A percentile compares a stretch with the other conserved stretches of the same genome.
Conservation (phyloP, 768 basidiomycete genomes). For the Coprinopsis cinerea region DNA sequence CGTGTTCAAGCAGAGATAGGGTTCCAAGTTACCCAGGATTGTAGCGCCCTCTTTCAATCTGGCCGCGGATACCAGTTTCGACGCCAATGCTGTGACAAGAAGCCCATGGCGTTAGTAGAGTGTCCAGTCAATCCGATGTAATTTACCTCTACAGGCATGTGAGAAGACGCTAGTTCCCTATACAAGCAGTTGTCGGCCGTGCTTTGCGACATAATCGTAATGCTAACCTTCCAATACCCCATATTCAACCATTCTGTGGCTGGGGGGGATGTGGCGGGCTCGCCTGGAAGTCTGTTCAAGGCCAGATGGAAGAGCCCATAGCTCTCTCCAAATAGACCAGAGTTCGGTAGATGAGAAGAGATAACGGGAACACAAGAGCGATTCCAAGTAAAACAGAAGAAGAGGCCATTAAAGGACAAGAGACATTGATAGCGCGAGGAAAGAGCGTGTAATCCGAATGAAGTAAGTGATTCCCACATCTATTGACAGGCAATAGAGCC, state of each 20-base stretch:
- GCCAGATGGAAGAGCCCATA: conserved; percentile 55
- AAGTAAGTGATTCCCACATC: not conserved
- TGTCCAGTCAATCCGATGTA: not conserved
- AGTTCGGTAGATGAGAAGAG: too few species aligned
- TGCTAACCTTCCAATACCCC: conserved; percentile 58
- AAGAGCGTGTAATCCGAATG: not conserved
- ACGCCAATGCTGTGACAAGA: conserved; percentile 35
- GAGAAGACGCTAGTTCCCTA: conserved; percentile 49
- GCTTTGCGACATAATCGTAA: not conserved
- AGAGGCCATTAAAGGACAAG: too few species aligned
- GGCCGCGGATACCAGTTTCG: conserved; percentile 42
- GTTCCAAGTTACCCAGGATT: conserved; percentile 42
- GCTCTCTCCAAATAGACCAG: conserved; percentile 26
- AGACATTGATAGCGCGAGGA: too few species aligned
- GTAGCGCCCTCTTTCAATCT: conserved; percentile 32
- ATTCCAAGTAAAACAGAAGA: too few species aligned
- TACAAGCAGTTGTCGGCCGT: not conserved
- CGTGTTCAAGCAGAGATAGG: not conserved
- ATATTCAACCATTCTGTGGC: conserved; percentile 67
- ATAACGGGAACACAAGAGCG: too few species aligned
- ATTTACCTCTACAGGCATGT: conserved; percentile 52
- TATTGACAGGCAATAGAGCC: not conserved
- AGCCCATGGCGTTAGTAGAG: not conserved
- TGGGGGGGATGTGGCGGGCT: conserved; percentile 26
- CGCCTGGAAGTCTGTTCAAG: conserved; percentile 40